phyloP scores from a whole-genome alignment of 73 alveolate species.

The Paramecium octaurelia region DNA sequence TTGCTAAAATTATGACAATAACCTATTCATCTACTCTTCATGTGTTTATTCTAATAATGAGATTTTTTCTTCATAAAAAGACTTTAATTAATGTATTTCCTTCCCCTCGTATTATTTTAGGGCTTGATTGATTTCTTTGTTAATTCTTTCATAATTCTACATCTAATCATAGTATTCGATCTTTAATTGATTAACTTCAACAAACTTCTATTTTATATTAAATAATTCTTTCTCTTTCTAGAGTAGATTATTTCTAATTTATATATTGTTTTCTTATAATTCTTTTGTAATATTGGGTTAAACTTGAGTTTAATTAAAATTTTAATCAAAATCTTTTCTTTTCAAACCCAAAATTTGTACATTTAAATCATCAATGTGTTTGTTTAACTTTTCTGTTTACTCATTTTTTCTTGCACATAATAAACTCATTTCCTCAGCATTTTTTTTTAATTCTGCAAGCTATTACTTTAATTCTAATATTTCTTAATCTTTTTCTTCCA shows the following conservation, averaged over 20 bases:
- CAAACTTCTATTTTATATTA: neutral
- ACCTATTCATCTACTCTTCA: slow-evolving; percentile 44
- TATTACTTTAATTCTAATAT: neutral
- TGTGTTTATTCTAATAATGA: neutral
- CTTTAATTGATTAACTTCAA: neutral
- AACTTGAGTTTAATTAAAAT: neutral
- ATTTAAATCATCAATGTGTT: neutral
- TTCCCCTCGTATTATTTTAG: neutral
- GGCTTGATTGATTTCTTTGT: neutral
- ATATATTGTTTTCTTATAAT: neutral
- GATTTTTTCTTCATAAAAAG: slow-evolving; percentile 6
- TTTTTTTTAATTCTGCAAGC: neutral
- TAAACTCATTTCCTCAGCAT: neutral
- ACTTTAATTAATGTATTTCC: neutral
- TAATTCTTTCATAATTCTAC: neutral
- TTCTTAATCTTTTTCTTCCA: neutral
- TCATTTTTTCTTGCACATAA: neutral
- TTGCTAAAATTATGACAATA: neutral
- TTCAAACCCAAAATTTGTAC: neutral
- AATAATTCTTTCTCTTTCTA: neutral
- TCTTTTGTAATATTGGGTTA: neutral
- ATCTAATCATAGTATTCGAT: neutral
- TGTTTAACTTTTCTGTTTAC: neutral
- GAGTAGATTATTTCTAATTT: neutral
- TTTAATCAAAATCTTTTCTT: neutral